phyloP scores from a whole-genome alignment of 164 flowering plant species.

The Dillenia suffruticosa region DNA sequence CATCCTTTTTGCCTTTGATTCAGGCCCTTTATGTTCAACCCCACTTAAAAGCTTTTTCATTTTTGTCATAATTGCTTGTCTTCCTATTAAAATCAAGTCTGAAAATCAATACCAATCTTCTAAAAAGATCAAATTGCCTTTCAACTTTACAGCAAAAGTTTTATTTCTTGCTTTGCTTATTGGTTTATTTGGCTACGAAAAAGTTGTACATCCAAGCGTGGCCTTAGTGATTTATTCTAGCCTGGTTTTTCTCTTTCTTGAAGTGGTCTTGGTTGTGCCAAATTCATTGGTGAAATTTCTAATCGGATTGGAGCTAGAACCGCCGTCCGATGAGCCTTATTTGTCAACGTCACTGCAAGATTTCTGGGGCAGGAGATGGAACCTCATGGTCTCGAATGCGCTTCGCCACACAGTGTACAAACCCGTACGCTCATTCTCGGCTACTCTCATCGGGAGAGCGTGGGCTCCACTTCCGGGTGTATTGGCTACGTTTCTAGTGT shows the following conservation, averaged over 20 bases:
- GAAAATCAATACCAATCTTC: too few species aligned
- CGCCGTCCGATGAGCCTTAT: constrained; percentile 28
- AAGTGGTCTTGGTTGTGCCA: too few species aligned
- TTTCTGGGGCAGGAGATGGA: constrained; percentile 37
- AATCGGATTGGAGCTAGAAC: constrained; percentile 19
- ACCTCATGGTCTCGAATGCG: constrained; percentile 20
- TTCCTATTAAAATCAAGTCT: neutral
- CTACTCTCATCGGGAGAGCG: neutral
- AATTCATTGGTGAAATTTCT: neutral
- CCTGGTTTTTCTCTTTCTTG: too few species aligned
- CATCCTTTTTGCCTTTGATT: neutral
- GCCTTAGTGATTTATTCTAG: neutral
- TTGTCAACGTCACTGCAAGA: constrained; percentile 30
- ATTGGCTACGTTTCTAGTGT: constrained; percentile 6
- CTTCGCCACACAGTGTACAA: constrained; percentile 21
- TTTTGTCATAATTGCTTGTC: neutral
- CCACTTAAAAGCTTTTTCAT: neutral
- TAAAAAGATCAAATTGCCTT: neutral
- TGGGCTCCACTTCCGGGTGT: constrained; percentile 12
- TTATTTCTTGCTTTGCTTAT: neutral
- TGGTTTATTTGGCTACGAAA: neutral
- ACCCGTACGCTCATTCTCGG: constrained; percentile 5
- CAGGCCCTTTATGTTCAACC: neutral
- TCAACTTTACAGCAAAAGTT: neutral
- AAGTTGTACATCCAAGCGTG: neutral